Conservation (phyloP, 331 rosid species). For the Prunus yedoensis region DNA sequence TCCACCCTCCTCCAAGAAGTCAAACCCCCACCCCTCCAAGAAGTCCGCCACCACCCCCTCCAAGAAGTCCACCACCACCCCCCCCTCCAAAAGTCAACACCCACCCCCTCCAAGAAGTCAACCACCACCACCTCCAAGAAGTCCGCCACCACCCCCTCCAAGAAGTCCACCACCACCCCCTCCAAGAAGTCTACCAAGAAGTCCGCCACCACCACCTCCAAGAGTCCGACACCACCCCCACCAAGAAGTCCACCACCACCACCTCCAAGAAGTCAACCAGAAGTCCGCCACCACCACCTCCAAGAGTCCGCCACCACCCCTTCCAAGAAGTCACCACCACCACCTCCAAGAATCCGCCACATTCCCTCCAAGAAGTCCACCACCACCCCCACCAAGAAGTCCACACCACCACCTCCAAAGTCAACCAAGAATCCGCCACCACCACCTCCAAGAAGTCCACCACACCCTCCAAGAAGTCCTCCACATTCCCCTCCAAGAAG, state of each 20-base stretch:
- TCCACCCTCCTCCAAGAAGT: too few species aligned
- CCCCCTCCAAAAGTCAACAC: accelerated
- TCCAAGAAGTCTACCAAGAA: too few species aligned
- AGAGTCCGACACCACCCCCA: accelerated
- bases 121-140: neutral
- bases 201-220: neutral
- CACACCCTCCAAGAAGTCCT: too few species aligned
- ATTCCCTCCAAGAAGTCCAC: neutral
- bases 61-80: neutral
- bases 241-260: neutral
- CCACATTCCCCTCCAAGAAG: too few species aligned
- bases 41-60: neutral
- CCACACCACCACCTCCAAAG: too few species aligned
- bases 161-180: neutral
- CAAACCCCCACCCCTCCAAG: neutral
- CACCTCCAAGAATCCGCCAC: too few species aligned
- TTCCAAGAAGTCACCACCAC: neutral
- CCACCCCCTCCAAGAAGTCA: neutral
- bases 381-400: neutral
- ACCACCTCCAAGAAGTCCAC: too few species aligned
- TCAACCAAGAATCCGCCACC: too few species aligned
- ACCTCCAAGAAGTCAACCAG: neutral
- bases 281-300: neutral
- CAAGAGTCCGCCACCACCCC: too few species aligned
- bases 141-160: neutral